phyloP scores from a whole-genome alignment of 2,329 filamentous ascomycete species.

The Seiridium unicorne region DNA sequence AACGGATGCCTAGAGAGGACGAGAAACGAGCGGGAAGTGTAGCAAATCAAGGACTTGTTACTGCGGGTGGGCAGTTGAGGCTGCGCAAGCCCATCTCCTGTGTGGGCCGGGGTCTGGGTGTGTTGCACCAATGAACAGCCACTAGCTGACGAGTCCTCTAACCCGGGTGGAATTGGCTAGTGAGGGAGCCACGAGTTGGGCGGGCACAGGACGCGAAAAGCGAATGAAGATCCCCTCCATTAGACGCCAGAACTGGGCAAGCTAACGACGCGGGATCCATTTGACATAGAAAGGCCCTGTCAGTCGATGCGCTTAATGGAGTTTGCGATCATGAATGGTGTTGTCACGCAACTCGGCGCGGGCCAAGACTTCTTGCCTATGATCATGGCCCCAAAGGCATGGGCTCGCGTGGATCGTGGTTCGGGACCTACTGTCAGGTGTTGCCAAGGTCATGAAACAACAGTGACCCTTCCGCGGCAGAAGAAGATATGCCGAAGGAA shows the following conservation, averaged over 20 bases:
- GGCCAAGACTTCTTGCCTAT: not conserved
- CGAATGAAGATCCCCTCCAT: not conserved
- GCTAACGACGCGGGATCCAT: not conserved
- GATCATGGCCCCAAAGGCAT: not conserved
- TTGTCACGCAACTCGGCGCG: not conserved
- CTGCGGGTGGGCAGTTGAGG: conserved; percentile 13
- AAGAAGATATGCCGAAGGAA: not conserved
- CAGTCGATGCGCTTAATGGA: not conserved
- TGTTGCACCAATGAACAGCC: conserved; percentile 21
- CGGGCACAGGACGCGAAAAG: conserved; percentile 5
- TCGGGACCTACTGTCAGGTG: not conserved
- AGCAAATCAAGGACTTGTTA: conserved; percentile 13
- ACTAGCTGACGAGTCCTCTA: conserved; percentile 30
- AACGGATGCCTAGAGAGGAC: conserved; percentile 1
- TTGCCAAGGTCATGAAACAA: conserved; percentile 1
- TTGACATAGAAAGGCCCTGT: not conserved
- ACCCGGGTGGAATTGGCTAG: conserved; percentile 14
- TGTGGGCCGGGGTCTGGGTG: conserved; percentile 12
- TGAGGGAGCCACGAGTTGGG: not conserved
- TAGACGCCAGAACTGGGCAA: not conserved
- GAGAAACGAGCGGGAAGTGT: conserved; percentile 10
- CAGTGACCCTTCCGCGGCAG: not conserved
- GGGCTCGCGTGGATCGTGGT: not conserved
- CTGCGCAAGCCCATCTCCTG: conserved; percentile 17
- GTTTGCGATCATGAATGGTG: not conserved